Base-by-base conservation (phyloP, 805 yeast species). In the Tetrapisispora arboricola region DNA sequence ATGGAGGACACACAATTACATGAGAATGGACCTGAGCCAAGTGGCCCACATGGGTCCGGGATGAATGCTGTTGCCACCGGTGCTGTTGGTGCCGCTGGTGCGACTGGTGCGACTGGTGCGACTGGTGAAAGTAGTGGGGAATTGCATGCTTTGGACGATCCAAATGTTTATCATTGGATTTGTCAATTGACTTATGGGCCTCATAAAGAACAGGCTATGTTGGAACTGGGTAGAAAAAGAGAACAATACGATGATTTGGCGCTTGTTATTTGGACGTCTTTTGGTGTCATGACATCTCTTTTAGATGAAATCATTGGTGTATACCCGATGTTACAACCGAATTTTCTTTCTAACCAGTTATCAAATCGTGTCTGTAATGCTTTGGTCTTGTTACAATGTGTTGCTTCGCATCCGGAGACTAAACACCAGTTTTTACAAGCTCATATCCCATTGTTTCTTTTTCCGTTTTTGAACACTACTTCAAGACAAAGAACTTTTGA, bases 281-380 rank as follows among this genome's bases (percentile, higher is more conserved):
- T 83, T 63, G 98, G 97, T 24, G 96, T 90, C 11, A 87, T 92
- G 94, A 80, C 97, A 2, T 81, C 87, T 17, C 66, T 90, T 29
- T 63, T 90, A 44, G 94, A 85, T 58, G 98, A 90, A 58, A 87
- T 90, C 40, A 80, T 87, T 29, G 73, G 84, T 3, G 95, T 90
- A 6, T 90, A 90, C 60, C 96, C 98, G 11, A 71, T 80, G 54
- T 68, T 90, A 44, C 80, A 84, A 28, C 96, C 96, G 12, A 95
- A 94, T 24, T 78, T 75, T 32, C 70, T 92, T 44, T 78, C 87
- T 4, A 84, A 94, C 13, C 74, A 85, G n/a, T 80, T 86, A 15
- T 82, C 94, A 4, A 90, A 88, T 60, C 71, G 96, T 41, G 97
- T 90, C 9, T 90, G 97, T 63, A 90, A 92, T 64, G 96, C 97